These are phyloP conservation scores for Wallemia ichthyophaga DNA, from an alignment of 1,284 basidiomycete species.

Conservation along the genomic window DNA sequence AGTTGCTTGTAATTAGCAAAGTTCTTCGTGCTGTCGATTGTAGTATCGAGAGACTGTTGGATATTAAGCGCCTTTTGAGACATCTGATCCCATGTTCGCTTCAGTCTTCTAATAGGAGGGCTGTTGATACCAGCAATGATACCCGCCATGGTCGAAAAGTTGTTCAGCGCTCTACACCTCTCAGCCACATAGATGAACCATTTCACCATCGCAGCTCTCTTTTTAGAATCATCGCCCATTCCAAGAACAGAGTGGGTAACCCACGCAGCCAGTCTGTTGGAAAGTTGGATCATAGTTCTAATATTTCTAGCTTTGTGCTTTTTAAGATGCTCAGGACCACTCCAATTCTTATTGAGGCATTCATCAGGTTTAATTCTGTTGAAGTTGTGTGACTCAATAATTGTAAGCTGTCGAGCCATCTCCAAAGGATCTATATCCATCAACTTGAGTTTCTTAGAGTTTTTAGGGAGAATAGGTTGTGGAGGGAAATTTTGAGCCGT, in stretches of 20 bases:
- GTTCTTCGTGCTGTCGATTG: conserved; percentile 67
- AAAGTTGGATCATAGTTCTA: conserved; percentile 63
- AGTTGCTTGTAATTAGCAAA: conserved; percentile 71
- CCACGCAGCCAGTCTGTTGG: conserved; percentile 53
- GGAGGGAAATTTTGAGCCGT: conserved; percentile 22
- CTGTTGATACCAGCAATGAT: conserved; percentile 47
- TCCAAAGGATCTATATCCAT: conserved; percentile 73
- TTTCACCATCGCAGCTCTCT: conserved; percentile 50
- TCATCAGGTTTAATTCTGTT: conserved; percentile 70
- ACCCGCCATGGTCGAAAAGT: conserved; percentile 49
- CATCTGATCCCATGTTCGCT: conserved; percentile 49
- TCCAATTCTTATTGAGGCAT: conserved; percentile 40
- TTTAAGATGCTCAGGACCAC: conserved; percentile 36
- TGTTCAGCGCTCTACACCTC: conserved; percentile 54
- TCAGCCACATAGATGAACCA: conserved; percentile 82
- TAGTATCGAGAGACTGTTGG: conserved; percentile 37
- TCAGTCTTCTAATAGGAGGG: conserved; percentile 45
- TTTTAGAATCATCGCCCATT: conserved; percentile 47
- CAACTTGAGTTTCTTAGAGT: conserved; percentile 43
- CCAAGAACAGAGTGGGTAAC: conserved; percentile 64
- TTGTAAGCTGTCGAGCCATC: conserved; percentile 71
- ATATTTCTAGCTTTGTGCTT: conserved; percentile 17
- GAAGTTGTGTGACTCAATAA: conserved; percentile 68
- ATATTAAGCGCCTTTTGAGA: conserved; percentile 16
- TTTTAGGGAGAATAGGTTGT: conserved; percentile 38